Conservation (phyloP, 2,329 filamentous ascomycete species). For the Venturia carpophila region DNA sequence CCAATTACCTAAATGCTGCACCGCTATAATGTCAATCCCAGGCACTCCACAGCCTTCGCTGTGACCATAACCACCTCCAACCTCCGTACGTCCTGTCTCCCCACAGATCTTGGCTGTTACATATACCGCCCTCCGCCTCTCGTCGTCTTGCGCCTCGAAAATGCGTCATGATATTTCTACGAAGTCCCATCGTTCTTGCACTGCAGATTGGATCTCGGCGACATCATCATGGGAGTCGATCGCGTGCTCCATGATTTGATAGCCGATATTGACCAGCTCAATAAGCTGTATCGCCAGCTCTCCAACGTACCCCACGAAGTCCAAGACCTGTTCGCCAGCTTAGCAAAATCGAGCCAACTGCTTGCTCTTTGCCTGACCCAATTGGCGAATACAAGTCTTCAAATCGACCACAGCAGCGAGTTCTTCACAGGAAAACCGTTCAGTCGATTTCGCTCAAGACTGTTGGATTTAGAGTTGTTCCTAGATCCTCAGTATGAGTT, state of each 20-base stretch:
- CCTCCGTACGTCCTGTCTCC: not conserved
- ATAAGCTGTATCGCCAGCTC: slow-evolving; percentile 11
- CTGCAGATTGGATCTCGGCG: not conserved
- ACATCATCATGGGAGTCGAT: slow-evolving; percentile 17
- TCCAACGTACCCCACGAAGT: slow-evolving; percentile 11
- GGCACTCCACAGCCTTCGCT: not conserved
- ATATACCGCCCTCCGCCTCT: not conserved
- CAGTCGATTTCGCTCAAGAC: slow-evolving; percentile 3
- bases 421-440: slow-evolving; percentile 11
- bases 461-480: slow-evolving; percentile 18
- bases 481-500: slow-evolving; percentile 16
- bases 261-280: slow-evolving; percentile 17
- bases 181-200: not conserved
- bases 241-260: slow-evolving; percentile 13
- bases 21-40: not conserved
- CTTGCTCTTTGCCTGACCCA: not conserved
- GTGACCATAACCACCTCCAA: not conserved
- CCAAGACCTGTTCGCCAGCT: slow-evolving; percentile 2
- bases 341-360: slow-evolving; percentile 2
- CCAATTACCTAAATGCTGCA: not conserved
- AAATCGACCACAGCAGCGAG: not conserved
- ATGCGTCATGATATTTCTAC: not conserved
- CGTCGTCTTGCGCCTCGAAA: not conserved
- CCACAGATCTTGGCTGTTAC: not conserved
- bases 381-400: not conserved